Conservation (phyloP, 2,329 filamentous ascomycete species). For the Albophoma yamanashiensis region DNA sequence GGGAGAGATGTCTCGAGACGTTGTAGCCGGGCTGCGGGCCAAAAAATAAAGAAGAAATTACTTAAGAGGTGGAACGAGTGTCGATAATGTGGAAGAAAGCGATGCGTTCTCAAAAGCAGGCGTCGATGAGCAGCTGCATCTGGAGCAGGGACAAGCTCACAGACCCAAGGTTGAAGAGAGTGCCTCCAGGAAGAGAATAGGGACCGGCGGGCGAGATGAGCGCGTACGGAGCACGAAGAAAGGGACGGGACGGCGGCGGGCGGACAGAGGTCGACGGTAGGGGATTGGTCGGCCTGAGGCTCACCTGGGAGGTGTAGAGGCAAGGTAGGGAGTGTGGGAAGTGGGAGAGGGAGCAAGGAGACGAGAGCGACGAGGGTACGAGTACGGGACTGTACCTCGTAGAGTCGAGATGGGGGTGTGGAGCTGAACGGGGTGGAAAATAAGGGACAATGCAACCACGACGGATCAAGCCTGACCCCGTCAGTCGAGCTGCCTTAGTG, state of each 20-base stretch:
- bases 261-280: conserved; percentile 8
- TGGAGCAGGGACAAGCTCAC: conserved; percentile 10
- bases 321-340: conserved; percentile 17
- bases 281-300: conserved; percentile 6
- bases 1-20: not conserved
- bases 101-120: conserved; percentile 13
- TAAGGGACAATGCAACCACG: conserved; percentile 1
- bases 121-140: conserved; percentile 16
- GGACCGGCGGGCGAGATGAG: conserved; percentile 10
- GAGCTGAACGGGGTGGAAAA: conserved; percentile 13
- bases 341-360: conserved; percentile 20
- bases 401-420: conserved; percentile 10
- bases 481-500: not conserved
- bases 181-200: conserved; percentile 11
- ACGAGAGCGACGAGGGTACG: conserved; percentile 17
- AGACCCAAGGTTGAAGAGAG: conserved; percentile 10
- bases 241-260: conserved; percentile 6
- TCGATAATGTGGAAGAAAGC: conserved; percentile 15
- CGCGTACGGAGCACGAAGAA: not conserved
- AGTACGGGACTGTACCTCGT: too few relatives aligned
- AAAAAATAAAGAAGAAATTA: conserved; percentile 20
- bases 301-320: conserved; percentile 10
- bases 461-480: not conserved
- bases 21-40: conserved; percentile 1
- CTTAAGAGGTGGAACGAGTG: conserved; percentile 19